A percentile compares a stretch with the other conserved stretches of the same genome.
phyloP scores from a whole-genome alignment of 2,329 filamentous ascomycete genomes.

The Colletotrichum tropicicola region DNA sequence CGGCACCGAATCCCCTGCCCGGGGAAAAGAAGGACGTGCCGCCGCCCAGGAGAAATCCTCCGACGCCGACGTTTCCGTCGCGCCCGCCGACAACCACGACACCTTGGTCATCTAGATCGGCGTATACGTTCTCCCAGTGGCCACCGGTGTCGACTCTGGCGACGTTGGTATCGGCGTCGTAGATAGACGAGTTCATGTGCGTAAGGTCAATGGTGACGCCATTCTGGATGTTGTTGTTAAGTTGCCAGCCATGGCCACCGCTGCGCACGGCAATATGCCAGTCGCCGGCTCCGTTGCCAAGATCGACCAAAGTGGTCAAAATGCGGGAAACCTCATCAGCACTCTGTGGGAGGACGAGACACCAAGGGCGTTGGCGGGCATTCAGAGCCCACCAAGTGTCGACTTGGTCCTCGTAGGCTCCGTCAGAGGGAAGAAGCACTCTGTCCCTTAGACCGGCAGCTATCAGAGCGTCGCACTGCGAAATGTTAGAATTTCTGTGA shows the following conservation, averaged over 20 bases:
- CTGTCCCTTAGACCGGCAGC: slow-evolving; percentile 2
- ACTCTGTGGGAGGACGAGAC: slow-evolving; percentile 36
- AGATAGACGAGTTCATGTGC: slow-evolving; percentile 29
- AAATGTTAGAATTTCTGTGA: accelerated
- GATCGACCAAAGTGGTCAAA: slow-evolving; percentile 19
- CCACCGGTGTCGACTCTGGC: slow-evolving; percentile 35
- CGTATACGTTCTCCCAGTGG: slow-evolving; percentile 25
- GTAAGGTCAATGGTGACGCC: slow-evolving; percentile 41
- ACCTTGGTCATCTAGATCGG: slow-evolving; percentile 5
- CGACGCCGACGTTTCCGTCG: slow-evolving; percentile 43
- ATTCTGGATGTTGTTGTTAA: slow-evolving; percentile 33
- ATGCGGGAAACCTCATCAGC: slow-evolving; percentile 35
- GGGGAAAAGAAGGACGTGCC: slow-evolving; percentile 33
- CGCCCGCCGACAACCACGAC: slow-evolving; percentile 54
- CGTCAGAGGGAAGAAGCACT: not conserved
- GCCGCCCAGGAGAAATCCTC: slow-evolving; percentile 39
- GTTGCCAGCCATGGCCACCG: slow-evolving; percentile 53
- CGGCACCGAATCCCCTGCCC: slow-evolving; percentile 46
- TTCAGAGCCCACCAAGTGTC: slow-evolving; percentile 30
- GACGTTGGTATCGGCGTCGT: slow-evolving; percentile 29
- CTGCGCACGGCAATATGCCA: slow-evolving; percentile 57
- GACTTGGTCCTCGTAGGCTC: slow-evolving; percentile 18
- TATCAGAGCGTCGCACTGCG: slow-evolving; percentile 23
- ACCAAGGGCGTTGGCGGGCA: slow-evolving; percentile 34
- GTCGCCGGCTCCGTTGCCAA: slow-evolving; percentile 34